Conservation (phyloP, 1,284 basidiomycete species). For the Rhodotorula glutinis region DNA sequence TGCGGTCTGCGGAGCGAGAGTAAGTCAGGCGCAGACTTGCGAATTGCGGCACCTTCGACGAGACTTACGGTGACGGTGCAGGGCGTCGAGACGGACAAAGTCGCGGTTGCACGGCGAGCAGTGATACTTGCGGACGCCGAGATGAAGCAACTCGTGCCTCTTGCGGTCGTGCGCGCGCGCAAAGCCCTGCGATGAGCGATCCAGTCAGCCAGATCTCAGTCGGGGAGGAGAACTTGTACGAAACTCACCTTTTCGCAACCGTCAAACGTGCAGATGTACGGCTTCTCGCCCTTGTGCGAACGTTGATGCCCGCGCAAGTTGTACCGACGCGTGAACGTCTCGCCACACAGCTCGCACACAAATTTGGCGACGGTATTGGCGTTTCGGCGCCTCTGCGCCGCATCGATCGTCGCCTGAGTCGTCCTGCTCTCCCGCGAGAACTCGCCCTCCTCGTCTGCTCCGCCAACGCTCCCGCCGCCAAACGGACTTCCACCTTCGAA, state of each 20-base stretch:
- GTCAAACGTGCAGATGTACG: conserved; percentile 79
- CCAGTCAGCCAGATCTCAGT: too few relatives aligned
- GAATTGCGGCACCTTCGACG: too few relatives aligned
- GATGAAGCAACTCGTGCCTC: conserved; percentile 73
- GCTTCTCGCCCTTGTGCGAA: conserved; percentile 77
- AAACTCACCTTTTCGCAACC: conserved; percentile 63
- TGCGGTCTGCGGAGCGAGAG: conserved; percentile 26
- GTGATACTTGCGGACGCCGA: conserved; percentile 44
- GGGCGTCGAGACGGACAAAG: conserved; percentile 38
- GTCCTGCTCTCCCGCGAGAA: conserved; percentile 33
- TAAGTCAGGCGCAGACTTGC: too few relatives aligned
- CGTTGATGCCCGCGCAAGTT: conserved; percentile 76
- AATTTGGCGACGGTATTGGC: conserved; percentile 35
- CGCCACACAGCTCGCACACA: conserved; percentile 57
- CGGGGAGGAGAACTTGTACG: too few relatives aligned
- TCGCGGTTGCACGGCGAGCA: conserved; percentile 39
- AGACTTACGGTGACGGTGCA: conserved; percentile 39
- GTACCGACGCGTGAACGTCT: conserved; percentile 76
- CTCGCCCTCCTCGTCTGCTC: conserved; percentile 9
- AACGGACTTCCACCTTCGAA: too few relatives aligned
- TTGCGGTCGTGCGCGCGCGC: conserved; percentile 81
- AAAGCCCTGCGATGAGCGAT: conserved; percentile 55
- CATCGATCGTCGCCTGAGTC: conserved; percentile 40
- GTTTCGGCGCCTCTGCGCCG: conserved; percentile 35
- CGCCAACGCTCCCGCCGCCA: too few relatives aligned